Base-by-base conservation (phyloP, 1,284 basidiomycete species). In the Anthracocystis panici-leucophaei region DNA sequence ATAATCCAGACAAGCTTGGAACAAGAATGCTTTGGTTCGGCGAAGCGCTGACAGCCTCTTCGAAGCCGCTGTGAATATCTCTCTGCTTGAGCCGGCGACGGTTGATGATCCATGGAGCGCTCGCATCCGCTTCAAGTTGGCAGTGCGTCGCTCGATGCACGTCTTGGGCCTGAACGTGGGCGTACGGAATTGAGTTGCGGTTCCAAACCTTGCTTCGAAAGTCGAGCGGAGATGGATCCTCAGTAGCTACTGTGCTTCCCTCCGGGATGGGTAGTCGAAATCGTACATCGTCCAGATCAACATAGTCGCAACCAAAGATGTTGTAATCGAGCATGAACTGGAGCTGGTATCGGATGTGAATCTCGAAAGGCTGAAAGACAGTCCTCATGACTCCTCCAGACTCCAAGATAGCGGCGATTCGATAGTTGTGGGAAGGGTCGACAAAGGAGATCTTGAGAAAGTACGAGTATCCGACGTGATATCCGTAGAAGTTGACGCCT, bases 321-420 rank as follows among this genome's bases (percentile, higher is more conserved):
- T 94, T 94, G 85, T 93, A 95, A 86, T 99, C 96, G 84, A 92
- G 92, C 89, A 98, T 90, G 87, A 97, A 97, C 86, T 98, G 95
- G 25, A 98, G 88, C 46, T 91, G 88, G 84, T 91, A 97, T 81
- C 90, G 92, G 80, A 98, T 88, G 86, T 99, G 96, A 69, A 91
- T 92, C 86, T 99, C 96, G 62, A 76, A 82, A 9, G 84, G 79
- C 66, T 85, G 83, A 85, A 92, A 97, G 8, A 92, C 89, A 65
- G 78, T 90, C 93, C 51, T 89, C 89, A 81, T 75, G 16, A 84
- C 74, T 16, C 74, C 63, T 0, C 82, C 83, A 0, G 65, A 66
- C 57, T 82, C 80, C 18, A 85, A 74, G 21, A 82, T 70, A n/a
- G 75, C 68, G 7, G 77, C 77, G 9, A 85, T 50, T 18, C 82